Evolutionary conservation across 2,329 filamentous ascomycete genomes (phyloP).

Genomic region (Beauveria sp.): DNA sequence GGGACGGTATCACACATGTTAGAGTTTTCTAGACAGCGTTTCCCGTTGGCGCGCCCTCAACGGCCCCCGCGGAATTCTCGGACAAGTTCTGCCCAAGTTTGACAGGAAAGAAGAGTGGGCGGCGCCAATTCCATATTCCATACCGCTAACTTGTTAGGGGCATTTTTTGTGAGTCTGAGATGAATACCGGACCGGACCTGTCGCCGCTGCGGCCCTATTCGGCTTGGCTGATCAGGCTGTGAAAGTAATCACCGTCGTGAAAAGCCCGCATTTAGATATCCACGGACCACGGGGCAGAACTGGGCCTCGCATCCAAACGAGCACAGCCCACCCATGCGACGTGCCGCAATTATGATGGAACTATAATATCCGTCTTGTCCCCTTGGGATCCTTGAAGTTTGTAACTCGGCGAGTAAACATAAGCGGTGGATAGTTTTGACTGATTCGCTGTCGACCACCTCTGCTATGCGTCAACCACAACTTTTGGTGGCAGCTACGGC

Average conservation of each 20-base stretch:
- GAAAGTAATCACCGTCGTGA: not conserved
- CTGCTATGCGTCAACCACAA: slow-evolving; percentile 5
- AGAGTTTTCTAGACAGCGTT: not conserved
- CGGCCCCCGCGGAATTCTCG: not conserved
- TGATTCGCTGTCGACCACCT: not conserved
- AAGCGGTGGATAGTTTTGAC: not conserved
- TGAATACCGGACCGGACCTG: not conserved
- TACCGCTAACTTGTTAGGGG: slow-evolving; percentile 1
- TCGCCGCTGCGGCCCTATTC: not conserved
- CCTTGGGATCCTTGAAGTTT: not conserved
- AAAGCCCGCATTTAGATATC: slow-evolving; percentile 1
- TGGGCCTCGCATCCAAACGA: not conserved
- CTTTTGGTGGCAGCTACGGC: slow-evolving; percentile 4
- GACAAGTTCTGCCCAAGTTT: not conserved
- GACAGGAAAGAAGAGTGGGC: not conserved
- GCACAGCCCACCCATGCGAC: slow-evolving; percentile 3
- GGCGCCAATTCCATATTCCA: not conserved
- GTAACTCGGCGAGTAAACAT: not conserved
- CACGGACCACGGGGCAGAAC: not conserved
- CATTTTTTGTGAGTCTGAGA: not conserved
- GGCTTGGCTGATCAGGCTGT: slow-evolving; percentile 4
- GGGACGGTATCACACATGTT: not conserved
- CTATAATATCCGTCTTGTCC: slow-evolving; percentile 5
- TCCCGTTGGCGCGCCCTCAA: not conserved
- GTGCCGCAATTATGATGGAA: not conserved